Evolutionary conservation across 345 rosid genomes (phyloP).

Genomic region (Syzygium grande): DNA sequence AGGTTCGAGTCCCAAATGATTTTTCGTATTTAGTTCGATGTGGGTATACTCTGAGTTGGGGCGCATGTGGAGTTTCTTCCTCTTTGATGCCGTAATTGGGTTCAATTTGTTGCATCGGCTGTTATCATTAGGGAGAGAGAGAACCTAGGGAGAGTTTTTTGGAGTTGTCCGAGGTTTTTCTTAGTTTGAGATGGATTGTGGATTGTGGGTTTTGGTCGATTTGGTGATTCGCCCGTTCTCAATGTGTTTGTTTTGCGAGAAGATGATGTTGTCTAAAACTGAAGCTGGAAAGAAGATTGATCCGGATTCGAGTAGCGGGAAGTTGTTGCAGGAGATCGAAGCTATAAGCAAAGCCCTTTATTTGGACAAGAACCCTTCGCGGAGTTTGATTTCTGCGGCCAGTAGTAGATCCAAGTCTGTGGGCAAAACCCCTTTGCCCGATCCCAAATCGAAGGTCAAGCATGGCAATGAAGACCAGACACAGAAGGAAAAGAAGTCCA

Average conservation of each 20-base stretch:
- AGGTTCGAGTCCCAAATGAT: background rate
- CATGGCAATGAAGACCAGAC: slow-evolving; percentile 25
- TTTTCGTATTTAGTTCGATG: background rate
- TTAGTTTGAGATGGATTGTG: background rate
- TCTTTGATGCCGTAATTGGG: background rate
- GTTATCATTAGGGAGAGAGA: background rate
- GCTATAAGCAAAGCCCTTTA: slow-evolving; percentile 70
- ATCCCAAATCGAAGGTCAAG: slow-evolving; percentile 28
- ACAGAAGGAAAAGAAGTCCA: slow-evolving; percentile 69
- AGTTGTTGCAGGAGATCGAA: slow-evolving; percentile 66
- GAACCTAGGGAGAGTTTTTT: background rate
- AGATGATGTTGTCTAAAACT: slow-evolving; percentile 44
- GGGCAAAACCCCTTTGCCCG: slow-evolving; percentile 29
- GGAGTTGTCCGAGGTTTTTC: background rate
- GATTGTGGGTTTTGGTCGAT: background rate
- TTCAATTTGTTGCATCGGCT: background rate
- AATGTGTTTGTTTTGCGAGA: background rate
- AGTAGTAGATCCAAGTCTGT: slow-evolving; percentile 28
- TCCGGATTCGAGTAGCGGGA: slow-evolving; percentile 42
- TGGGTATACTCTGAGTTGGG: background rate
- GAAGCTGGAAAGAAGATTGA: slow-evolving; percentile 45
- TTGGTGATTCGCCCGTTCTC: background rate
- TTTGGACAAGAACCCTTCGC: slow-evolving; percentile 32
- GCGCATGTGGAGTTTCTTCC: background rate
- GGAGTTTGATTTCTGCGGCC: slow-evolving; percentile 18